Evolutionary conservation across 352 stramenopile species (phyloP), one percentile per base, ranked within the genome.

Genomic region (Thalassiosira hispida): DNA sequence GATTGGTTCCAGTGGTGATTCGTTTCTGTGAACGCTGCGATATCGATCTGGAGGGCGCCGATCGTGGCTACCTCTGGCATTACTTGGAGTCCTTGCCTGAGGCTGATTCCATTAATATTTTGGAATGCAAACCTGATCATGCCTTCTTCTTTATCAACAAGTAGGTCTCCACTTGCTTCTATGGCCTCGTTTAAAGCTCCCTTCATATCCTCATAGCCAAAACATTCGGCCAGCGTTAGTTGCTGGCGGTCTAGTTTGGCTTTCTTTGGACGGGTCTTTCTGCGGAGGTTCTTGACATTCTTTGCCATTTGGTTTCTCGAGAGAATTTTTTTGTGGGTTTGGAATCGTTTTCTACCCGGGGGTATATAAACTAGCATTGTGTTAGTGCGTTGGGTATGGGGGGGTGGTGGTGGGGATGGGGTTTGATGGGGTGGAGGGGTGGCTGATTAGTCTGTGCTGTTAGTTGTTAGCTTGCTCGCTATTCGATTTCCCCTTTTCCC

Each of bases 1-100:
- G 23, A 20, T 11, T 65, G 56, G n/a, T 61, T 72, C 62, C 62
- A 72, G n/a, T 72, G 62, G 25, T 62, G 0, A 18, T 72, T 72
- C 5, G 62, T 72, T 29, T 72, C 62, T 18, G 44, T 72, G 25
- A 72, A 35, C 7, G 9, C 62, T 29, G 62, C 62, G 5, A 62
- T 22, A 29, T 72, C 62, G 18, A 61, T 47, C 23, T 72, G 62
- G 1, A 72, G 62, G 18, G 62, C 44, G 8, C 62, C 46, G 16
- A 72, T 59, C 0, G 62, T 60, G 2, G 46, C 62, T 31, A 40
- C 27, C 23, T 72, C 46, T 18, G 62, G 62, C 46, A 72, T 61
- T 0, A 72, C 4, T 2, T 59, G 42, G 1, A 72, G 29, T 0
- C 46, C 46, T 20, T 51, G 6, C 18, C 42, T 6, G 2, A 51